phyloP scores from a whole-genome alignment of 257 asterid genomes.

The Ophiorrhiza pumila region DNA sequence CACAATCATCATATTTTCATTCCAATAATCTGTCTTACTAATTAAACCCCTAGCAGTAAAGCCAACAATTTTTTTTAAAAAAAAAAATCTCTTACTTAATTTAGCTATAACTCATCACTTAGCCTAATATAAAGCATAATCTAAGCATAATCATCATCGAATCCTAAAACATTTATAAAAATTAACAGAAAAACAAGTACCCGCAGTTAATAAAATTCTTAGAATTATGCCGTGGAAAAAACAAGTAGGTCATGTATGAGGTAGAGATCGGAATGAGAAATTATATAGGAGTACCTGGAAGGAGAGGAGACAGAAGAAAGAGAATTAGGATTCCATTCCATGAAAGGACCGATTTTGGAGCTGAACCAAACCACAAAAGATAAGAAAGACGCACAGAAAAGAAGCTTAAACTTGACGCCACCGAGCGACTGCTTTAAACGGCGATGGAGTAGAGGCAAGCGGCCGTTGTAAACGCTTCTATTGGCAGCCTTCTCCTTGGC shows the following conservation, averaged over 20 bases:
- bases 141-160: background rate
- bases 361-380: constrained; percentile 31
- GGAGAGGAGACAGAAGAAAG: constrained; percentile 41
- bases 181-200: background rate
- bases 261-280: constrained; percentile 6
- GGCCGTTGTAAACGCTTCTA: constrained; percentile 47
- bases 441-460: constrained; percentile 49
- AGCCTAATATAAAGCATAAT: background rate
- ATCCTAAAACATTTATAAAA: background rate
- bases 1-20: background rate
- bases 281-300: constrained; percentile 40
- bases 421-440: constrained; percentile 41
- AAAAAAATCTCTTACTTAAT: background rate
- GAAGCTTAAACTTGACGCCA: constrained; percentile 43
- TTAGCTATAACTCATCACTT: background rate
- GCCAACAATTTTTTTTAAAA: background rate
- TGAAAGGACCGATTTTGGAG: constrained; percentile 35
- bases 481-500: constrained; percentile 55
- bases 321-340: constrained; percentile 54
- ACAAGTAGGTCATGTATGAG: too few species aligned
- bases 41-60: background rate
- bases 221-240: too few species aligned
- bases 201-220: too few species aligned
- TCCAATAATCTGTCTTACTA: background rate
- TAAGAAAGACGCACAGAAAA: constrained; percentile 30